Evolutionary conservation across 2,329 filamentous ascomycete genomes (phyloP).

Genomic region (Karstenula rhodostoma): DNA sequence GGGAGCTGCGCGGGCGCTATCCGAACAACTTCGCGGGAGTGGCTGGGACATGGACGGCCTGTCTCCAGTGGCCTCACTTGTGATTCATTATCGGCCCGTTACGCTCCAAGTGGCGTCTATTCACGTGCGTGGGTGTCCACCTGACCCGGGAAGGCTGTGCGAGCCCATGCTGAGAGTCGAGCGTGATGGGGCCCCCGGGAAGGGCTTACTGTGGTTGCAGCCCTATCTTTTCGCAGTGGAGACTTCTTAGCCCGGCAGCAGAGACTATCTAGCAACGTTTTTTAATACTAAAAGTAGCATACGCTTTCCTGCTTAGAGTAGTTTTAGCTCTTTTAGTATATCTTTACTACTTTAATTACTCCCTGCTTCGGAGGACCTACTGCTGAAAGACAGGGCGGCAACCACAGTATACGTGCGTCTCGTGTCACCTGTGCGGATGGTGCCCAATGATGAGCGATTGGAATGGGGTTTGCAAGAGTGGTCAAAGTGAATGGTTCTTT

Average conservation of each 20-base stretch:
- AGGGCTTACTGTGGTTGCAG: too few species aligned
- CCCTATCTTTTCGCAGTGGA: too few species aligned
- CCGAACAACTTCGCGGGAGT: neutral
- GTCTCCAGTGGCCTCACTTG: neutral
- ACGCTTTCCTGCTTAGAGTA: too few species aligned
- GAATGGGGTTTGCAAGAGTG: neutral
- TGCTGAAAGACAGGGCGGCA: too few species aligned
- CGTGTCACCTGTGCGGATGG: neutral
- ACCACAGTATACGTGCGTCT: neutral
- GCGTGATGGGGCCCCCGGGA: too few species aligned
- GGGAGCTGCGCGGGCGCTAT: neutral
- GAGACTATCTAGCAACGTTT: too few species aligned
- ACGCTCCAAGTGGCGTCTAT: slow-evolving; percentile 5
- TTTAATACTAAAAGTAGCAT: too few species aligned
- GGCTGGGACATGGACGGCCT: neutral
- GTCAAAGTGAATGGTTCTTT: neutral
- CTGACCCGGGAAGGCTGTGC: neutral
- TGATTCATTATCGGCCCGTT: slow-evolving; percentile 4
- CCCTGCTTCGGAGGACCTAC: too few species aligned
- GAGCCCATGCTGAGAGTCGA: slow-evolving; percentile 1
- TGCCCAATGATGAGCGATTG: neutral
- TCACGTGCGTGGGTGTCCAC: neutral
- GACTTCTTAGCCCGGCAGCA: too few species aligned
- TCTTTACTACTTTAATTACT: too few species aligned
- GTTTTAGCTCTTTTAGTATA: too few species aligned